Base-by-base conservation (phyloP, 257 asterid species). In the Petunia secreta region DNA sequence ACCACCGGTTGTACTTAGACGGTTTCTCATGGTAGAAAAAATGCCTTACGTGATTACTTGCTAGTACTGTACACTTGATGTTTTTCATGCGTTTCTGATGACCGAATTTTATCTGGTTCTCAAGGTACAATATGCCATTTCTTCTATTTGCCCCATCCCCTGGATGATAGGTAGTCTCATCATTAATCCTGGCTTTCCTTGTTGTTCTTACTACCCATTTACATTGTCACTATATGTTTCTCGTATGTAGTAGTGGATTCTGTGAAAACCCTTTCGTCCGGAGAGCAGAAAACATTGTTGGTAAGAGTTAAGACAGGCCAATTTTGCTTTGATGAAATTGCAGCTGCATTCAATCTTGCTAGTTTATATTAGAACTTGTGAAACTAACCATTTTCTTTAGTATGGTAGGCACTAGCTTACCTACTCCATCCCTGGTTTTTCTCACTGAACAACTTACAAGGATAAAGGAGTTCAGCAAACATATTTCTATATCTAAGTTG, bases 1-100 rank as follows among this genome's bases (percentile, higher is more conserved):
- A 69, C 82, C 80, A 83, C 81, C 64, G 46, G 88, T 80, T 75
- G 86, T 82, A 84, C 86, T 57, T 82, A 87, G 74, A 44, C 63
- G 64, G 44, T 78, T 85, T 85, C 76, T 69, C 58, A 46, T 71
- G 58, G 58, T 10, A 5, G 77, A 46, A 38, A 9, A 25, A 11
- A 7, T 0, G 46, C 25, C 43, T 0, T 50, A 10, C 48, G 43
- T 71, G 39, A 44, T 69, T 48, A 71, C 77, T 25, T 48, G 16
- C 43, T 25, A 46, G 59, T 46, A 25, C 46, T 46, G 77, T 48
- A 71, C 60, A 71, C 14, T 71, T 71, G 60, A 71, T 16, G 77
- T 37, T 69, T 69, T 46, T 71, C 59, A 48, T 48, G 43, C 25
- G 59, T 69, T 69, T 25, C 43, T 69, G 25, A 46, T 71, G 77